A percentile compares a stretch with the other conserved stretches of the same genome.
Conservation (phyloP, 2,329 filamentous ascomycete species). For the Fusarium sp. region DNA sequence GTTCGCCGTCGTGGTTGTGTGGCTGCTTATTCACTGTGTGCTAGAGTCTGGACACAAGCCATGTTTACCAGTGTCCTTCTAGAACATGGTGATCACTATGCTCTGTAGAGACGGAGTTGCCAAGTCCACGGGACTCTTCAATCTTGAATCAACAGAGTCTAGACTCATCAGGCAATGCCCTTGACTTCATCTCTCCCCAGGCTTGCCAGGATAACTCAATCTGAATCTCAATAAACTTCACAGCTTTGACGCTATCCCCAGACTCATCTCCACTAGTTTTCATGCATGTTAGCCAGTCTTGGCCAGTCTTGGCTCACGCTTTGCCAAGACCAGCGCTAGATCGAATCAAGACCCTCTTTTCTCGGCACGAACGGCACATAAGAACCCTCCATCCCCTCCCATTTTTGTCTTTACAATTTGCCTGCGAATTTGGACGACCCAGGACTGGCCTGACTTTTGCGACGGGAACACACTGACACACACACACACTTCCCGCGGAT, state of each 20-base stretch:
- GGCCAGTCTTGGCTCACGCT: not conserved
- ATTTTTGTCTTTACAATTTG: not conserved
- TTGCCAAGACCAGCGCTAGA: conserved; percentile 9
- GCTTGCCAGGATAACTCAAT: not conserved
- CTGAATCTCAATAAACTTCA: not conserved
- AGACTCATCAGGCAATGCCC: not conserved
- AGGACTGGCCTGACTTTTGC: not conserved
- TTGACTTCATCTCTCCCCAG: too few relatives aligned
- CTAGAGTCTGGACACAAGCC: not conserved
- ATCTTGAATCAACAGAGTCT: not conserved
- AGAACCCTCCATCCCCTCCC: conserved; percentile 6
- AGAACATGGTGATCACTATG: not conserved
- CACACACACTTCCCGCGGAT: not conserved
- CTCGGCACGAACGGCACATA: conserved; percentile 29
- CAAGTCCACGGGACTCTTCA: not conserved
- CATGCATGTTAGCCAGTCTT: not conserved
- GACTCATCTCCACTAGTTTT: not conserved
- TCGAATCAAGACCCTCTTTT: conserved; percentile 13
- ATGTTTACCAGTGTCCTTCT: not conserved
- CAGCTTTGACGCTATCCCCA: not conserved
- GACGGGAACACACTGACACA: not conserved
- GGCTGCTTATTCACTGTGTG: not conserved
- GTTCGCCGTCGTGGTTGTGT: not conserved
- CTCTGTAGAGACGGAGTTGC: not conserved
- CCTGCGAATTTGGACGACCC: not conserved